These are phyloP conservation scores for Aspergillus homomorphus DNA, from an alignment of 495 filamentous ascomycete genomes.

Conservation along the genomic window DNA sequence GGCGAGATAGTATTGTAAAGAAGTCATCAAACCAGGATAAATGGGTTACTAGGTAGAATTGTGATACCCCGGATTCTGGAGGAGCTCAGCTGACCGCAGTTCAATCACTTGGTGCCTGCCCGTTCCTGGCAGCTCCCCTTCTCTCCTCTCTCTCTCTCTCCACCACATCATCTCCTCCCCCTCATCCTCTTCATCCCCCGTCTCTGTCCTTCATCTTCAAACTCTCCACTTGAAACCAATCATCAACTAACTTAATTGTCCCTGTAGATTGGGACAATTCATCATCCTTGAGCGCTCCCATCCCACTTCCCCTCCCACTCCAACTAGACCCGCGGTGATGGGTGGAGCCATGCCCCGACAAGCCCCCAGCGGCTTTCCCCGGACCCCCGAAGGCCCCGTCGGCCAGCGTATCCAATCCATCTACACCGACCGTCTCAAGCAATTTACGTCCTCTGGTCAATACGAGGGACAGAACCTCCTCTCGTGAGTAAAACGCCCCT, in stretches of 20 bases:
- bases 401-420: constrained; percentile 85
- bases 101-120: constrained; percentile 5
- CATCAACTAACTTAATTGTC: not conserved
- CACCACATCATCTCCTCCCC: constrained; percentile 1
- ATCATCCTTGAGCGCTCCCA: constrained; percentile 5
- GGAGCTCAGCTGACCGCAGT: not conserved
- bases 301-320: constrained; percentile 6
- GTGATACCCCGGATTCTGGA: not conserved
- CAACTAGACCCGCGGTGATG: constrained; percentile 31
- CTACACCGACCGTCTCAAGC: constrained; percentile 78
- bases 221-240: not conserved
- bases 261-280: not conserved
- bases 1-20: too few relatives aligned
- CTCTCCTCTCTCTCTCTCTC: constrained; percentile 6
- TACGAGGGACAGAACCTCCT: constrained; percentile 76
- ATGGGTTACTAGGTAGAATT: too few relatives aligned
- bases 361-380: constrained; percentile 52
- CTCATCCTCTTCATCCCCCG: constrained; percentile 11
- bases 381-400: constrained; percentile 57
- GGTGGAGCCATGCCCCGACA: constrained; percentile 45
- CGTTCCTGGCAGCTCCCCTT: constrained; percentile 9
- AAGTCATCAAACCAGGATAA: too few relatives aligned
- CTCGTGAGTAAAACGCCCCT: constrained; percentile 41
- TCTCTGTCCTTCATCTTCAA: too few relatives aligned
- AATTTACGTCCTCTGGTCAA: constrained; percentile 78